phyloP scores from a whole-genome alignment of 2,329 filamentous ascomycete genomes.

The Apiospora saccharicola region DNA sequence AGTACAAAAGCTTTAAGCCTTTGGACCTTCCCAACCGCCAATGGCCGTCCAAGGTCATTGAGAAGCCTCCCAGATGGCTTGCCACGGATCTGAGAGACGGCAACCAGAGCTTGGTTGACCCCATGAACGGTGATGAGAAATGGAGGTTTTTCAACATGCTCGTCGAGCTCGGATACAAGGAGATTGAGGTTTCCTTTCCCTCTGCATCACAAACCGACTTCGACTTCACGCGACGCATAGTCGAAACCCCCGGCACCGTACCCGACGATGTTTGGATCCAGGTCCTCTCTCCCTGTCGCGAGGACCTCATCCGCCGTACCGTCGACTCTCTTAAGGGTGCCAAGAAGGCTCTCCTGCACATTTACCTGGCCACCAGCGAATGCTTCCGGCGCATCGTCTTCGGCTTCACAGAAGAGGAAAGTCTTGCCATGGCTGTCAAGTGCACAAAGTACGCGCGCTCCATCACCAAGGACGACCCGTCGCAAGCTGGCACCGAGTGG shows the following conservation, averaged over 20 bases:
- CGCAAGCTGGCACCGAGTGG: conserved; percentile 69
- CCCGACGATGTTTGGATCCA: conserved; percentile 93
- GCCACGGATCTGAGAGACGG: conserved; percentile 89
- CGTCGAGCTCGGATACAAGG: conserved; percentile 90
- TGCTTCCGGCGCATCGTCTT: conserved; percentile 90
- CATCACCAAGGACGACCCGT: conserved; percentile 82
- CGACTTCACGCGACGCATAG: conserved; percentile 87
- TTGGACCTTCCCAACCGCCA: conserved; percentile 73
- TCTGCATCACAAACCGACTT: conserved; percentile 95
- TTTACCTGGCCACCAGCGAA: conserved; percentile 94
- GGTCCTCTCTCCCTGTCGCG: conserved; percentile 89
- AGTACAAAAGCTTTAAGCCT: conserved; percentile 76
- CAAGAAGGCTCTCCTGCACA: conserved; percentile 93
- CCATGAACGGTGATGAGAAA: conserved; percentile 97
- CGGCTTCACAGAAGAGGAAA: conserved; percentile 83
- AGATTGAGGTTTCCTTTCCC: conserved; percentile 96
- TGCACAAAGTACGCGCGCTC: conserved; percentile 88
- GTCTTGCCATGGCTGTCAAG: conserved; percentile 79
- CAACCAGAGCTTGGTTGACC: conserved; percentile 91
- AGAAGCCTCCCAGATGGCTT: conserved; percentile 90
- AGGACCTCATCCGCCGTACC: conserved; percentile 88
- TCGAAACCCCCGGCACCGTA: conserved; percentile 82
- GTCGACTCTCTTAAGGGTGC: conserved; percentile 88
- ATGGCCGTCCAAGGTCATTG: conserved; percentile 85
- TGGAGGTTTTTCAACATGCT: conserved; percentile 96